Percentiles rank a stretch among this genome's conserved stretches.
Conservation (phyloP, 2,329 filamentous ascomycete genomes). For the Trichoderma aggressivum region DNA sequence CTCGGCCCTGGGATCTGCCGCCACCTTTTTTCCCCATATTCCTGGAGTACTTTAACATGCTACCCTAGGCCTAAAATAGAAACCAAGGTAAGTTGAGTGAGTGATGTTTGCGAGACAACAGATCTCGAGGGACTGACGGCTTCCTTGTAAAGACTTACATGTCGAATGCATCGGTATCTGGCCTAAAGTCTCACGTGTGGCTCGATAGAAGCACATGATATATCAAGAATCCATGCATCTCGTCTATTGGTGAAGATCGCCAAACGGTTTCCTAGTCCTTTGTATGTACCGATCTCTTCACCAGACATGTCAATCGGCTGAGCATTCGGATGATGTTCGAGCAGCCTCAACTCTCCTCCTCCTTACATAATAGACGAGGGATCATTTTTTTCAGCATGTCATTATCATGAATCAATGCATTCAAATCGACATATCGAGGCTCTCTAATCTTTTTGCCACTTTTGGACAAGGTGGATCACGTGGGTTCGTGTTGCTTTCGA, state of each 20-base stretch:
- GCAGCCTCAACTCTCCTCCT: neutral
- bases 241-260: neutral
- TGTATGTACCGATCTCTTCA: neutral
- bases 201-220: neutral
- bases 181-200: neutral
- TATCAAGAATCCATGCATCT: neutral
- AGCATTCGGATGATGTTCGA: neutral
- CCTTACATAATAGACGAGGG: neutral
- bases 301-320: neutral
- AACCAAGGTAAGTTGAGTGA: neutral
- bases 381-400: neutral
- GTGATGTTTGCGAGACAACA: neutral
- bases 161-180: neutral
- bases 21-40: slow-evolving; percentile 3
- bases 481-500: slow-evolving; percentile 27
- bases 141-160: neutral
- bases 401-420: slow-evolving; percentile 1
- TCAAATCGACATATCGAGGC: slow-evolving; percentile 22
- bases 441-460: neutral
- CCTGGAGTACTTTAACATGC: neutral
- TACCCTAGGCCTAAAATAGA: neutral
- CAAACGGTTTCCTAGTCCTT: neutral
- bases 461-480: slow-evolving; percentile 24
- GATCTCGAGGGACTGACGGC: neutral
- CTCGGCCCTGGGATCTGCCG: slow-evolving; percentile 28